Evolutionary conservation across 2,329 filamentous ascomycete genomes (phyloP).

Genomic region (Chaetomium olivaceum): DNA sequence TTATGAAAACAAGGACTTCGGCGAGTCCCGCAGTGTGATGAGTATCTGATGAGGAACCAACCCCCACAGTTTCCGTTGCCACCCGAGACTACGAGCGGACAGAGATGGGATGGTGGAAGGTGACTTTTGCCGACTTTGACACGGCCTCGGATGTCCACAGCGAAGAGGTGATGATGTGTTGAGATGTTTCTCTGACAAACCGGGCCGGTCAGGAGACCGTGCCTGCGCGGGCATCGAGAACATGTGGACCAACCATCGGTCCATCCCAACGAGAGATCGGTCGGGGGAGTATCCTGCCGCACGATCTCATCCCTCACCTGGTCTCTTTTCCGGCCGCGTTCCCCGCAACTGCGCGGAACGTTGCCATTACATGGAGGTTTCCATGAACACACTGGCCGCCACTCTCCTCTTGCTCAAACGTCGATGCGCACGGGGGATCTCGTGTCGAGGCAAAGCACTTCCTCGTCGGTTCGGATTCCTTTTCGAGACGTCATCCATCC

Average conservation of each 20-base stretch:
- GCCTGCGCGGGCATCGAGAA: neutral
- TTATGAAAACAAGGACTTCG: neutral
- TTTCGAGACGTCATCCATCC: neutral
- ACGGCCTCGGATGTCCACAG: neutral
- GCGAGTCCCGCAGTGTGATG: neutral
- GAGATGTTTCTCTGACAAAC: neutral
- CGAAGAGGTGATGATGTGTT: neutral
- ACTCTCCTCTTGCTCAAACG: neutral
- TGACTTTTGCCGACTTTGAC: neutral
- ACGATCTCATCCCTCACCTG: neutral
- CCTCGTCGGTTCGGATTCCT: neutral
- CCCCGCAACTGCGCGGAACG: neutral
- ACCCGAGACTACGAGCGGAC: neutral
- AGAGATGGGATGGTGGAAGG: neutral
- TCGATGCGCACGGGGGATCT: neutral
- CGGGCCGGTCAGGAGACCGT: neutral
- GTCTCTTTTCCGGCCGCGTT: neutral
- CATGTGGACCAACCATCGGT: conserved; percentile 5
- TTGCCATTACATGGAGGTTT: neutral
- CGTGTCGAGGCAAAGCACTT: neutral
- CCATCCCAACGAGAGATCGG: neutral
- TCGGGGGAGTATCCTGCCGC: neutral
- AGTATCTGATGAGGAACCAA: neutral
- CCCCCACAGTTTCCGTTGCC: neutral
- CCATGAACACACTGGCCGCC: neutral